These are phyloP conservation scores for Spatholobus suberectus DNA, from an alignment of 306 rosid species.

Conservation along the genomic window DNA sequence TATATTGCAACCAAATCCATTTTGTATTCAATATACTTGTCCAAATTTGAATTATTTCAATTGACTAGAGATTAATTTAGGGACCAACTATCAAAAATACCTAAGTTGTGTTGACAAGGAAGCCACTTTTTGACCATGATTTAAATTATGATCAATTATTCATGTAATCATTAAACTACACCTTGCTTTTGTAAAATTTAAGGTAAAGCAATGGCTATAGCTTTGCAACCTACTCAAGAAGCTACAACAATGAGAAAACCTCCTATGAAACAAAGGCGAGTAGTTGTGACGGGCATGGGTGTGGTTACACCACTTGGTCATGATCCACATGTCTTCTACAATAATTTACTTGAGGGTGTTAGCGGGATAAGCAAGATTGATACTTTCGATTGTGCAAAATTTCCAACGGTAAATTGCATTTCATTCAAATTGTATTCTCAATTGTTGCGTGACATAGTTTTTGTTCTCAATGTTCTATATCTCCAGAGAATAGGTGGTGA, in stretches of 20 bases:
- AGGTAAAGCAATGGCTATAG: constrained; percentile 74
- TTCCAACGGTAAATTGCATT: constrained; percentile 71
- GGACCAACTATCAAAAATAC: too few relatives aligned
- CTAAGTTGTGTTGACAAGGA: too few relatives aligned
- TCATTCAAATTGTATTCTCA: constrained; percentile 17
- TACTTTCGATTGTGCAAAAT: constrained; percentile 81
- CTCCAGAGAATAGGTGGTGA: constrained; percentile 90
- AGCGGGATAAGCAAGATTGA: constrained; percentile 92
- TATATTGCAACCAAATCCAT: too few relatives aligned
- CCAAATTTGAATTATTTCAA: too few relatives aligned
- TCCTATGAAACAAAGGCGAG: constrained; percentile 69
- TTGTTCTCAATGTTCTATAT: constrained; percentile 37
- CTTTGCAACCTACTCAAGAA: constrained; percentile 72
- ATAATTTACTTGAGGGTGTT: constrained; percentile 88
- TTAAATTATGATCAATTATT: not conserved
- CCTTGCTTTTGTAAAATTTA: constrained; percentile 28
- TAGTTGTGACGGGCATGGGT: constrained; percentile 94
- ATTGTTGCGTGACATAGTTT: constrained; percentile 31
- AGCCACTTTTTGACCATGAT: too few relatives aligned
- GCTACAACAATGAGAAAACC: constrained; percentile 57
- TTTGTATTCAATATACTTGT: too few relatives aligned
- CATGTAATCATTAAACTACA: constrained; percentile 15
- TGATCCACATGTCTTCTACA: constrained; percentile 80
- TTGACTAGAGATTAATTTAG: too few relatives aligned
- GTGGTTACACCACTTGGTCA: constrained; percentile 88